These are phyloP conservation scores for Chaetomiaceae sp. DNA, from an alignment of 2,329 filamentous ascomycete species.

Conservation along the genomic window DNA sequence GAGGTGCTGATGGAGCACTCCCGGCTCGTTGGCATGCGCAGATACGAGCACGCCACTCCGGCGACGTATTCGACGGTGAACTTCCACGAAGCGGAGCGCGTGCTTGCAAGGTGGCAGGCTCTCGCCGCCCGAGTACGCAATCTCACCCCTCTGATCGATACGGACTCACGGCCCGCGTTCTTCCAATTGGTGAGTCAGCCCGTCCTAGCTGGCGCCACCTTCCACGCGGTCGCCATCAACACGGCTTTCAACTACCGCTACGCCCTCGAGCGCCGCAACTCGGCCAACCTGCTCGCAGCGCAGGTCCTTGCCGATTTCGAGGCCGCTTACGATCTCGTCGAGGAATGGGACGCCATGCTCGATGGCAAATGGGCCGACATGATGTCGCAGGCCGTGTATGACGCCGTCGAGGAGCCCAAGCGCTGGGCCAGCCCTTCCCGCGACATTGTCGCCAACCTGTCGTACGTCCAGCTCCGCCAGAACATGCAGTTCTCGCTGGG, in stretches of 20 bases:
- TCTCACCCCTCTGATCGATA: neutral
- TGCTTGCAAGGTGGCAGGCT: neutral
- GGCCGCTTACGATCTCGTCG: neutral
- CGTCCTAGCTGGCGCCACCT: neutral
- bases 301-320: neutral
- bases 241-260: neutral
- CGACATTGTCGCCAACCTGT: neutral
- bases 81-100: neutral
- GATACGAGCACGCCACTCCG: neutral
- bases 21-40: neutral
- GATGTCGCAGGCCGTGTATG: neutral
- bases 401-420: neutral
- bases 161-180: neutral
- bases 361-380: neutral
- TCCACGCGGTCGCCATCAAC: neutral
- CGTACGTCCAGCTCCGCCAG: neutral
- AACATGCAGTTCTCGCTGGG: neutral
- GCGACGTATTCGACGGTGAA: neutral
- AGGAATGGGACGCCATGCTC: neutral
- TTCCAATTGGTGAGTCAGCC: neutral
- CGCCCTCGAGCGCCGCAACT: neutral
- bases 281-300: neutral
- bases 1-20: neutral
- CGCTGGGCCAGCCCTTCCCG: neutral
- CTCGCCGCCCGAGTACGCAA: neutral